Evolutionary conservation across 495 filamentous ascomycete genomes (phyloP).

Genomic region (Penicillium canariense): DNA sequence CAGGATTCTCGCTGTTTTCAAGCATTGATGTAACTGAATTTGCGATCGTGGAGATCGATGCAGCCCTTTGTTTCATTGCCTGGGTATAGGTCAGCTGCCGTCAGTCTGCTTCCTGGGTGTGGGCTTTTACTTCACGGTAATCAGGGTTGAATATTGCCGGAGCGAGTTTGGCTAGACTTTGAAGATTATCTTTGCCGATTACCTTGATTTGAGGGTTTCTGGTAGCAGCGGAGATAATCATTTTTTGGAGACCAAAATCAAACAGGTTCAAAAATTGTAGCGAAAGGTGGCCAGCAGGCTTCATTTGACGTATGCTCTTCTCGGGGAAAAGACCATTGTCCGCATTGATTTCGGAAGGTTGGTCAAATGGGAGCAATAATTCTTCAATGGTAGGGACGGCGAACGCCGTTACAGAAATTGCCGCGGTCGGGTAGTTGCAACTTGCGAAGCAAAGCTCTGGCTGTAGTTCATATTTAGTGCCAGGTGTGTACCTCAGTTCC

Average conservation of each 20-base stretch:
- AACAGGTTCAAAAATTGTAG: slow-evolving; percentile 18
- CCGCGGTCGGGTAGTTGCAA: not conserved
- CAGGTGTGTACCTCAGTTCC: not conserved
- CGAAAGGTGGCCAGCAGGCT: not conserved
- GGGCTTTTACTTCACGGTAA: slow-evolving; percentile 34
- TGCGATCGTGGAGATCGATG: slow-evolving; percentile 33
- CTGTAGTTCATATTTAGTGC: too few relatives aligned
- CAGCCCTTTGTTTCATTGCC: slow-evolving; percentile 41
- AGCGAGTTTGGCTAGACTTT: slow-evolving; percentile 26
- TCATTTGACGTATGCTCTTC: not conserved
- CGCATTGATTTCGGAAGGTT: not conserved
- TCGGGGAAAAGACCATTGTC: not conserved
- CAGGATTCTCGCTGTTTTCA: slow-evolving; percentile 11
- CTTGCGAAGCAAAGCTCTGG: not conserved
- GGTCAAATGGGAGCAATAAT: not conserved
- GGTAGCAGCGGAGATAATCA: slow-evolving; percentile 18
- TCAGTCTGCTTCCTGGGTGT: not conserved
- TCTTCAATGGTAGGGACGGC: not conserved
- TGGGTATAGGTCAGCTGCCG: slow-evolving; percentile 14
- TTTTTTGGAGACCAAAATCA: slow-evolving; percentile 25
- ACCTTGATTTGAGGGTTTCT: slow-evolving; percentile 6
- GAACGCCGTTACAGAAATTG: not conserved
- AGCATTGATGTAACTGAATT: slow-evolving; percentile 36
- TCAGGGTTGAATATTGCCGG: slow-evolving; percentile 36
- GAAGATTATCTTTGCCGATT: slow-evolving; percentile 5